Percentiles rank a stretch among this genome's conserved stretches.
Evolutionary conservation across 2,329 filamentous ascomycete species (phyloP).

Genomic region (Chaetomium olivaceum): DNA sequence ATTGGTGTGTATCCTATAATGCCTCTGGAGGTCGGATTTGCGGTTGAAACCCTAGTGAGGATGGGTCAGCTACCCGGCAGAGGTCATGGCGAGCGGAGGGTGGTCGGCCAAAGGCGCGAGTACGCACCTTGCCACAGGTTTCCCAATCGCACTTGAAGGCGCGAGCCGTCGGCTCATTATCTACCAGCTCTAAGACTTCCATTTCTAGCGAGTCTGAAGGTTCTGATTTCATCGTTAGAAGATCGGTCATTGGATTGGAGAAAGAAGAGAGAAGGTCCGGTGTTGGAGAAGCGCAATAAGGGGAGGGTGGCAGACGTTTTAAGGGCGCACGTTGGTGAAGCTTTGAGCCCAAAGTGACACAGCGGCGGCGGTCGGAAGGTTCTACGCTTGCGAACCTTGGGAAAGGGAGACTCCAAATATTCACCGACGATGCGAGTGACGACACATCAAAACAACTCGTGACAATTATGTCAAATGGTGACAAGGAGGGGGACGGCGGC

Average conservation of each 20-base stretch:
- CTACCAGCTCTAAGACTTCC: constrained; percentile 66
- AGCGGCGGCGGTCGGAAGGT: too few relatives aligned
- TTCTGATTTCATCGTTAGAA: constrained; percentile 20
- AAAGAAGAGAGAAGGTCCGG: too few relatives aligned
- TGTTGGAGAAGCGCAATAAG: too few relatives aligned
- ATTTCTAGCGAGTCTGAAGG: constrained; percentile 43
- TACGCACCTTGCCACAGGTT: constrained; percentile 59
- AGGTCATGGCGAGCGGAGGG: neutral
- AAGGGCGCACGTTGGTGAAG: too few relatives aligned
- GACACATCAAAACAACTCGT: constrained; percentile 1
- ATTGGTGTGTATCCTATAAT: constrained; percentile 72
- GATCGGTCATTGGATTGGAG: too few relatives aligned
- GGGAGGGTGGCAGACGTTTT: too few relatives aligned
- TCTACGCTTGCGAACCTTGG: too few relatives aligned
- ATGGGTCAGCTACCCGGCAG: constrained; percentile 19
- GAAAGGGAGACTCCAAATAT: too few relatives aligned
- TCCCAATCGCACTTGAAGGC: constrained; percentile 67
- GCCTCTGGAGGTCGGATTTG: constrained; percentile 69
- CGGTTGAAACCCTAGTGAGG: constrained; percentile 66
- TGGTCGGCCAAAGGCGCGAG: neutral
- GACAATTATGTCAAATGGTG: neutral
- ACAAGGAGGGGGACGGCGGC: neutral
- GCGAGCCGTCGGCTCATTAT: constrained; percentile 62
- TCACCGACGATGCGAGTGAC: constrained; percentile 8
- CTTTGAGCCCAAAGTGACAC: too few relatives aligned